A percentile compares a stretch with the other conserved stretches of the same genome.
Conservation (phyloP, 2,329 filamentous ascomycete species). For the Ceratocystis cubensis region DNA sequence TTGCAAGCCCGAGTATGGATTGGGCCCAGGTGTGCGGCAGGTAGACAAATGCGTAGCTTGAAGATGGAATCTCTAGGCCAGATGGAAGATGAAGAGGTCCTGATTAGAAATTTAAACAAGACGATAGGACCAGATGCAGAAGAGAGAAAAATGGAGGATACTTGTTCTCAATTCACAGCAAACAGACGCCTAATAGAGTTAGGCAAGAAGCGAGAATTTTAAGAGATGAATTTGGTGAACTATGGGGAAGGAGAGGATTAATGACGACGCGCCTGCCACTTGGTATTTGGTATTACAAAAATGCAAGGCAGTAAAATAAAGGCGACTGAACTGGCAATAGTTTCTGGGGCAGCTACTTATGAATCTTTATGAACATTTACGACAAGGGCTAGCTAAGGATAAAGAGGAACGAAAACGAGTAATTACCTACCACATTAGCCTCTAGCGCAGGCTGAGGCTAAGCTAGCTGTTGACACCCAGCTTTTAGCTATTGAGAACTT, state of each 20-base stretch:
- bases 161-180: not conserved
- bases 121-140: not conserved
- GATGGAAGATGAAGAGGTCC: not conserved
- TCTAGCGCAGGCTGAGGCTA: not conserved
- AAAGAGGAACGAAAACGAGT: not conserved
- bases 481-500: not conserved
- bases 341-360: not conserved
- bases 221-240: not conserved
- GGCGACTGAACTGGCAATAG: not conserved
- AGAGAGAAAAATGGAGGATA: not conserved
- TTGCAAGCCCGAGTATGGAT: not conserved
- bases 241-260: slow-evolving; percentile 3
- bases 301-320: slow-evolving; percentile 4
- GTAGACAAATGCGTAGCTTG: not conserved
- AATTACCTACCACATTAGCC: not conserved
- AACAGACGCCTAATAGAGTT: not conserved
- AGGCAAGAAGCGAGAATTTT: not conserved
- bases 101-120: not conserved
- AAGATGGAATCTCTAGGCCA: not conserved
- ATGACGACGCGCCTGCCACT: not conserved
- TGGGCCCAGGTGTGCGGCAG: not conserved
- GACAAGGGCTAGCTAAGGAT: not conserved
- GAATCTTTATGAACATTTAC: no score
- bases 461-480: not conserved
- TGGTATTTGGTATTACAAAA: slow-evolving; percentile 13